A percentile compares a stretch with the other conserved stretches of the same genome.
phyloP scores from a whole-genome alignment of 345 rosid species.

The Euphorbia tirucalli region DNA sequence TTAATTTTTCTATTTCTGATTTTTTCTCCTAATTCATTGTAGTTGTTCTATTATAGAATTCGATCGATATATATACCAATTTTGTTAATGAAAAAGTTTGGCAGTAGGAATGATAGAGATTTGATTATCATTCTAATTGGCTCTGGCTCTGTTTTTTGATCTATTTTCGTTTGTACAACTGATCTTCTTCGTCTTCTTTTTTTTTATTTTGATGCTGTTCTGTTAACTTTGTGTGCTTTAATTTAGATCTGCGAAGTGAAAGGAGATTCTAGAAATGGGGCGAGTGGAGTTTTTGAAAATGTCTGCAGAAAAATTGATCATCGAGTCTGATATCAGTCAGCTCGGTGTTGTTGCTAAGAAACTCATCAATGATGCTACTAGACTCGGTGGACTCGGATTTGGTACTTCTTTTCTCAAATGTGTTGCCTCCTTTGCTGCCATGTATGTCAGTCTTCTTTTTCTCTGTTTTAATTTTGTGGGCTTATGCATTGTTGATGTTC shows the following conservation, averaged over 20 bases:
- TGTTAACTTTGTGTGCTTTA: too few species aligned
- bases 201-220: too few species aligned
- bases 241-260: neutral
- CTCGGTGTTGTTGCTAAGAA: constrained; percentile 52
- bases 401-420: constrained; percentile 85
- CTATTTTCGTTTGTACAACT: too few species aligned
- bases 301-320: constrained; percentile 46
- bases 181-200: too few species aligned
- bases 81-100: neutral
- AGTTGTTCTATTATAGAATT: too few species aligned
- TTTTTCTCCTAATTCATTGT: neutral
- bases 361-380: constrained; percentile 49
- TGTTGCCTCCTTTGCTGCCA: constrained; percentile 82
- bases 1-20: neutral
- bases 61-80: too few species aligned
- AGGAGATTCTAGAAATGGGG: constrained; percentile 43
- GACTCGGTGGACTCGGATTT: constrained; percentile 66
- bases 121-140: too few species aligned
- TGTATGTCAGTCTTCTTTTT: constrained; percentile 42
- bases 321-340: constrained; percentile 57
- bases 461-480: neutral
- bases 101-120: neutral
- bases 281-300: constrained; percentile 60
- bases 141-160: neutral
- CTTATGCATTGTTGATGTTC: neutral